phyloP scores from a whole-genome alignment of 192 early-diverging fungal species.

The Spizellomyces punctatus region DNA sequence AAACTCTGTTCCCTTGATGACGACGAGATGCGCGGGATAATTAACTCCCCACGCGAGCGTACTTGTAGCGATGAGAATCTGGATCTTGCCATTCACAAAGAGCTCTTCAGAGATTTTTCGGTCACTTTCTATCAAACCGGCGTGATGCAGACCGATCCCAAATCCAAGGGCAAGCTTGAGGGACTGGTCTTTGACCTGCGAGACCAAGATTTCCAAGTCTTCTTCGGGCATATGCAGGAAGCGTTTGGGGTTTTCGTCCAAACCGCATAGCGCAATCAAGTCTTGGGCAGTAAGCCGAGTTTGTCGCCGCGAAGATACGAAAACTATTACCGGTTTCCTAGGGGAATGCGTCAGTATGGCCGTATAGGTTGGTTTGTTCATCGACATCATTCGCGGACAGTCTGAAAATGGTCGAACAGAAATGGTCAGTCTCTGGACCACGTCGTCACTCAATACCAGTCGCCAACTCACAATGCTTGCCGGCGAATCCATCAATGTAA shows the following conservation, averaged over 20 bases:
- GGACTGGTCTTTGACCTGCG: slow-evolving; percentile 76
- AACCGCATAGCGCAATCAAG: slow-evolving; percentile 88
- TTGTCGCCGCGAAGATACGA: slow-evolving; percentile 97
- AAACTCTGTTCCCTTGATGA: slow-evolving; percentile 97
- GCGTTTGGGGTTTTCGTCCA: slow-evolving; percentile 89
- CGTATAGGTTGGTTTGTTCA: slow-evolving; percentile 97
- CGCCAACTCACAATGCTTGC: slow-evolving; percentile 64
- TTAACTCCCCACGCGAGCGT: slow-evolving; percentile 99
- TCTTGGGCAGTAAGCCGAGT: slow-evolving; percentile 96
- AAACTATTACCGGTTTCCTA: slow-evolving; percentile 91
- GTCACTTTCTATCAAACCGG: slow-evolving; percentile 87
- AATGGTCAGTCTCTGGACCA: not conserved
- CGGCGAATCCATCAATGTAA: slow-evolving; percentile 95
- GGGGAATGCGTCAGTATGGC: slow-evolving; percentile 96
- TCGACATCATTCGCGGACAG: slow-evolving; percentile 96
- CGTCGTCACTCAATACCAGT: not conserved
- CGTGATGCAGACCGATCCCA: slow-evolving; percentile 98
- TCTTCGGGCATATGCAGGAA: slow-evolving; percentile 88
- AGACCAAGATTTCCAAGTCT: slow-evolving; percentile 70
- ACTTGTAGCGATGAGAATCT: slow-evolving; percentile 92
- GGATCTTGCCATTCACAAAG: slow-evolving; percentile 93
- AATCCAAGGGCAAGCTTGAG: slow-evolving; percentile 82
- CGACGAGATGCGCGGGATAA: slow-evolving; percentile 94
- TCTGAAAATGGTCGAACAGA: slow-evolving; percentile 34
- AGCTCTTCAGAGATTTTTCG: slow-evolving; percentile 88